Evolutionary conservation across 306 rosid genomes (phyloP), one percentile per base, ranked within the genome.

Genomic region (Cicer judaicum): DNA sequence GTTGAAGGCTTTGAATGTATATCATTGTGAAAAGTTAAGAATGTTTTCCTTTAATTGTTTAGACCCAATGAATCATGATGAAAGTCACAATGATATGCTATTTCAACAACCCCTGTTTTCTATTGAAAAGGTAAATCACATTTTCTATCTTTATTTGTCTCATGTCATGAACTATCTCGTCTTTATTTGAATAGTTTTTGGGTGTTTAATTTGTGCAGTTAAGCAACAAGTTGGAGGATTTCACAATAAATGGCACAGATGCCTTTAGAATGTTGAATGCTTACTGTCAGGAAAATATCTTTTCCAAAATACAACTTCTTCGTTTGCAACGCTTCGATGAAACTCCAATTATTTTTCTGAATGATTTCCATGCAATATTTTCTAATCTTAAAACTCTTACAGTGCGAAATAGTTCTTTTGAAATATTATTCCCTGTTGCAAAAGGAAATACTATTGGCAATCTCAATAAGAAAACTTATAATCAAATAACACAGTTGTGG

Each of bases 11-110:
- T 50, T 69, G 10, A 15, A 24, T 49, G 47, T 50, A 4, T 49
- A 36, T 38, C 4, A 11, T 10, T 70, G 74, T 50, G 74, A 69
- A 36, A 46, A 47, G 50, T 39, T 69, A 6, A 52, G 10, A 70
- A 36, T 70, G 63, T 50, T 50, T 70, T 38, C 48, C 10, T 69
- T 69, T 13, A 10, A 49, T 18, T 5, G 34, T 49, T 68, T 15
- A 34, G 12, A 48, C 9, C 24, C 29, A 24, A 0, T 19, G 39
- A 47, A 7, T n/a, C 34, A 68, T n/a, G 60, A 53, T 16, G 34
- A 53, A 53, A 16, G 8, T 16, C 18, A 2, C 3, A 24, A 63
- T 14, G 49, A 63, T 63, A 41, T 9, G 12, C 7, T 21, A 19
- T 36, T 4, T 3, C 10, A 7, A n/a, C 47, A 69, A 50, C 29